Percentiles rank a stretch among this genome's conserved stretches.
Evolutionary conservation across 192 early-diverging fungal genomes (phyloP).

Genomic region (Mortierella alpina): DNA sequence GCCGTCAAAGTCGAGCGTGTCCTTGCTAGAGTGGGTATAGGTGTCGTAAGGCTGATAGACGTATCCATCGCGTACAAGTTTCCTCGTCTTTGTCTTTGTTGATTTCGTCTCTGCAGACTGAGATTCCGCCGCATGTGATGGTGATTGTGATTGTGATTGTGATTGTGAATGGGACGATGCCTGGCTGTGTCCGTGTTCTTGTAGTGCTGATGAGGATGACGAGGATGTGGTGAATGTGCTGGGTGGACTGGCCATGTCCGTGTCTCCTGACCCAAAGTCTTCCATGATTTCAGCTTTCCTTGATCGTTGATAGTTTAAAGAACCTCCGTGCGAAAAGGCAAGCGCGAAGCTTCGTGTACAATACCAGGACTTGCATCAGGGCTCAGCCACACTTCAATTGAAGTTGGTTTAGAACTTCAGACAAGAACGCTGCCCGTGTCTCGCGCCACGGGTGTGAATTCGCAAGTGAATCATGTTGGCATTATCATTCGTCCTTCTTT

Average conservation of each 20-base stretch:
- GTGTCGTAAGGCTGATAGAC: slow-evolving; percentile 45
- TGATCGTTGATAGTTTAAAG: not conserved
- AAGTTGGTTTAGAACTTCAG: too few species aligned
- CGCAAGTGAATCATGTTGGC: too few species aligned
- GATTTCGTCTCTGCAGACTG: slow-evolving; percentile 11
- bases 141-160: not conserved
- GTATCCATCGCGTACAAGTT: slow-evolving; percentile 37
- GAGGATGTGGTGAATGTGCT: slow-evolving; percentile 7
- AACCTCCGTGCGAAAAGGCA: too few species aligned
- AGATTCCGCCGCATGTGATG: not conserved
- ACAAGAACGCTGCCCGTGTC: too few species aligned
- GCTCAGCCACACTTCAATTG: too few species aligned
- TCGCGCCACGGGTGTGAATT: too few species aligned
- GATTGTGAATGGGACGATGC: not conserved
- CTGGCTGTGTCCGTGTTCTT: not conserved
- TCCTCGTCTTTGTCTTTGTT: not conserved
- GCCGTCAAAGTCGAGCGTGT: not conserved
- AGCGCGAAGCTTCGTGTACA: too few species aligned
- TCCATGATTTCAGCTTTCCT: slow-evolving; percentile 16
- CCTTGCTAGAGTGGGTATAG: not conserved
- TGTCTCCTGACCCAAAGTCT: slow-evolving; percentile 15
- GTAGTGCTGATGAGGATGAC: not conserved
- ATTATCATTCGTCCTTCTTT: too few species aligned
- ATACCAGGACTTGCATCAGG: too few species aligned
- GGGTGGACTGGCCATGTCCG: slow-evolving; percentile 49